Percentiles rank a stretch among this genome's conserved stretches.
Evolutionary conservation across 371 early-diverging fungal species (phyloP).

Genomic region (Sporodiniella umbellata): DNA sequence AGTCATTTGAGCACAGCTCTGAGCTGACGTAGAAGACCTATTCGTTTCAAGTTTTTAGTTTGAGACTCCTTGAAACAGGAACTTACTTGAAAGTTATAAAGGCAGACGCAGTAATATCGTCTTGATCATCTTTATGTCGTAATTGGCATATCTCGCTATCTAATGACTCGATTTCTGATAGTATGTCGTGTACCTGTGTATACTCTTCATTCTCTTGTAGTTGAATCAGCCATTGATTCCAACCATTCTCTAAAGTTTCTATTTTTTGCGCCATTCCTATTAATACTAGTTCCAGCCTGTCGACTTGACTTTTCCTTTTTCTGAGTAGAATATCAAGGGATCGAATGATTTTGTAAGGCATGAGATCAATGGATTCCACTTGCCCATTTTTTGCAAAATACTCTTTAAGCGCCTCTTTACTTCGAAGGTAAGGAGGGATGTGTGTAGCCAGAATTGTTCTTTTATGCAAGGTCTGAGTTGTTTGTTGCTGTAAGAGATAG

Average conservation of each 20-base stretch:
- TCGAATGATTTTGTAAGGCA: constrained; percentile 25
- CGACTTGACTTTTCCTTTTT: constrained; percentile 15
- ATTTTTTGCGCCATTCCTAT: constrained; percentile 19
- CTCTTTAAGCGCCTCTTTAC: constrained; percentile 24
- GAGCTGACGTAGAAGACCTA: constrained; percentile 46
- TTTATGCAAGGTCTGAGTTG: neutral
- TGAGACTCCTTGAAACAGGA: too few relatives aligned
- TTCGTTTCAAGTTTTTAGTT: too few relatives aligned
- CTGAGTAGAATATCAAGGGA: constrained; percentile 11
- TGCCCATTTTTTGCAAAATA: constrained; percentile 42
- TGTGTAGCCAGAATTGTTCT: constrained; percentile 32
- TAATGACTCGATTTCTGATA: constrained; percentile 11
- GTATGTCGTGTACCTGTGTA: neutral
- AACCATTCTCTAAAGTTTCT: neutral
- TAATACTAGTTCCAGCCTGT: constrained; percentile 26
- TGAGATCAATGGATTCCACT: constrained; percentile 36
- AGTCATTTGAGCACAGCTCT: constrained; percentile 60
- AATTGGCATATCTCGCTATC: constrained; percentile 28
- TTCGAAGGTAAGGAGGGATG: constrained; percentile 36
- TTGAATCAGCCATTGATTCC: constrained; percentile 1
- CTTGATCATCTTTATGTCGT: constrained; percentile 11
- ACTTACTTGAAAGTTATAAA: constrained; percentile 65
- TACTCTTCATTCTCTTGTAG: neutral
- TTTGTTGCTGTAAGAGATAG: constrained; percentile 25
- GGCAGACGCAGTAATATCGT: constrained; percentile 44